A percentile compares a stretch with the other conserved stretches of the same genome.
Conservation (phyloP, 805 yeast genomes). For the Zygoascus flipseniorum region DNA sequence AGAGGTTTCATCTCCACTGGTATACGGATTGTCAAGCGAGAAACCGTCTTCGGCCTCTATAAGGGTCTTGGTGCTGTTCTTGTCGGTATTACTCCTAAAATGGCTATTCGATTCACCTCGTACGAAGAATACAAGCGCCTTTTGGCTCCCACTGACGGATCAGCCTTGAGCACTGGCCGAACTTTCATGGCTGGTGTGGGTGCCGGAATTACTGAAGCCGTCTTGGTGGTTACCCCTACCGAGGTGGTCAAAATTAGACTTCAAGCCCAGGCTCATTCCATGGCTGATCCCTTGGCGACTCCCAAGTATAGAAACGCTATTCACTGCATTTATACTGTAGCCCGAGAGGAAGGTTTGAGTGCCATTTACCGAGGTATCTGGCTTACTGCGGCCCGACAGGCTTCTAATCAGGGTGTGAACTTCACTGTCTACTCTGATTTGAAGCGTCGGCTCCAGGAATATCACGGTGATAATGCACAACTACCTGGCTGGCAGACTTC, state of each 20-base stretch:
- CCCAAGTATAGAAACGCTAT: constrained; percentile 91
- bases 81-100: constrained; percentile 94
- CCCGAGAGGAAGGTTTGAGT: constrained; percentile 82
- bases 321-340: constrained; percentile 77
- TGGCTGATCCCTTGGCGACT: constrained; percentile 70
- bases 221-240: constrained; percentile 90
- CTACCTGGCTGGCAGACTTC: constrained; percentile 95
- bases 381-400: constrained; percentile 95
- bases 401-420: constrained; percentile 97
- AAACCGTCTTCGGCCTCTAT: constrained; percentile 78
- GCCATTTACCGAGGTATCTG: constrained; percentile 92
- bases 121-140: constrained; percentile 78
- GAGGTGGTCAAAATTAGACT: constrained; percentile 94
- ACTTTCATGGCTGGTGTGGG: constrained; percentile 91
- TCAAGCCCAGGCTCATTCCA: constrained; percentile 89
- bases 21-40: constrained; percentile 62
- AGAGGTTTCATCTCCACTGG: constrained; percentile 78
- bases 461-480: constrained; percentile 42
- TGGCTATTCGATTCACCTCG: constrained; percentile 95
- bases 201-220: constrained; percentile 96
- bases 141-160: constrained; percentile 51
- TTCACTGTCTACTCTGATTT: constrained; percentile 89
- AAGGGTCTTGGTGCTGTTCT: constrained; percentile 97
- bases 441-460: constrained; percentile 57
- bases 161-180: constrained; percentile 59